Percentiles rank a stretch among this genome's conserved stretches.
phyloP scores from a whole-genome alignment of 2,329 filamentous ascomycete species.

The Colletotrichum shisoi region DNA sequence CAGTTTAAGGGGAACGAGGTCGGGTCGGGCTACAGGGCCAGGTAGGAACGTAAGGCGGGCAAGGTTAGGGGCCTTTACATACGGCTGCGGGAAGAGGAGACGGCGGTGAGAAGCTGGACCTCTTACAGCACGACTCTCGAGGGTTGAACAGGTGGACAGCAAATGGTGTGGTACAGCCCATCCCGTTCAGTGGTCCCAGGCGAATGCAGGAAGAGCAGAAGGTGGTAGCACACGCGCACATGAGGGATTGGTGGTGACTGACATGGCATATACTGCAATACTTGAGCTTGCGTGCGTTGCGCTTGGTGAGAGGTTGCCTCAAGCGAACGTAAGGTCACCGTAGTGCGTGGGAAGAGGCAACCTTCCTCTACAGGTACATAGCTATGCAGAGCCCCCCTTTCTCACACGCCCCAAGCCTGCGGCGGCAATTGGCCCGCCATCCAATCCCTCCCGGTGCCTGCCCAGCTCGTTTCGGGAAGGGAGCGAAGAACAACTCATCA shows the following conservation, averaged over 20 bases:
- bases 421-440: constrained; percentile 37
- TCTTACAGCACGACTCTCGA: not conserved
- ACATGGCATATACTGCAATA: not conserved
- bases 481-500: constrained; percentile 39
- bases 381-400: constrained; percentile 18
- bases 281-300: not conserved
- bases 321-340: constrained; percentile 2
- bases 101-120: constrained; percentile 12
- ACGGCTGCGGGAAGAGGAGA: not conserved
- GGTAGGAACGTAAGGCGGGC: not conserved
- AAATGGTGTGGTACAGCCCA: constrained; percentile 6
- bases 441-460: constrained; percentile 12
- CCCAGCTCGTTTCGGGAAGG: constrained; percentile 37
- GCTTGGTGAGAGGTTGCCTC: not conserved
- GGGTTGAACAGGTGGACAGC: not conserved
- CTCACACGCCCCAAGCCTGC: constrained; percentile 33
- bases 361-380: not conserved
- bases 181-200: constrained; percentile 23
- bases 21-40: not conserved
- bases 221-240: constrained; percentile 17
- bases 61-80: not conserved
- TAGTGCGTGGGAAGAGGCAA: not conserved
- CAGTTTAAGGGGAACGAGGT: not conserved
- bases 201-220: constrained; percentile 6
- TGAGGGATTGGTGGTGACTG: constrained; percentile 1